These are phyloP conservation scores for Lobosporangium transversale DNA, from an alignment of 192 early-diverging fungal genomes.

Conservation along the genomic window DNA sequence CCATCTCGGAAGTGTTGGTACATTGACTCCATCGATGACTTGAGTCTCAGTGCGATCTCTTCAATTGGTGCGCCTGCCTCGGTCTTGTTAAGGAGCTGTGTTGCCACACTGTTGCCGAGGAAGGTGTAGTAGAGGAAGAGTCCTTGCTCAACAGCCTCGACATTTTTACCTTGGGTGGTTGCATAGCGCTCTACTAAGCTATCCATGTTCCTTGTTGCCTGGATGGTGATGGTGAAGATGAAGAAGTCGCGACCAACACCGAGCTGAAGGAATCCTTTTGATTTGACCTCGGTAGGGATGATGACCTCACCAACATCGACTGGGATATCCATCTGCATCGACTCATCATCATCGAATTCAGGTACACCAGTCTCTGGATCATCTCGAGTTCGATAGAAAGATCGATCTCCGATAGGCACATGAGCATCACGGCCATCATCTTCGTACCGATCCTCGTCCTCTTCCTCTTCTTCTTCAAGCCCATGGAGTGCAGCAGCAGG, in stretches of 20 bases:
- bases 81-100: conserved; percentile 25
- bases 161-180: conserved; percentile 4
- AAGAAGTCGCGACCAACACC: conserved; percentile 45
- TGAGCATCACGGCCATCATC: conserved; percentile 36
- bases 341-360: conserved; percentile 20
- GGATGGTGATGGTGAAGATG: conserved; percentile 52
- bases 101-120: conserved; percentile 44
- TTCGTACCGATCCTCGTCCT: conserved; percentile 16
- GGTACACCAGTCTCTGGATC: conserved; percentile 24
- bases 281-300: conserved; percentile 52
- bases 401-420: conserved; percentile 37
- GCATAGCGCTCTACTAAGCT: conserved; percentile 32
- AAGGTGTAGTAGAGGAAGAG: conserved; percentile 51
- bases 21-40: conserved; percentile 54
- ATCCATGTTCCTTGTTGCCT: conserved; percentile 30
- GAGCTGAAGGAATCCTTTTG: conserved; percentile 47
- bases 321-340: conserved; percentile 45
- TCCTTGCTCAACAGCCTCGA: conserved; percentile 21
- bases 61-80: conserved; percentile 35
- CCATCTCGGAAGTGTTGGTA: conserved; percentile 50
- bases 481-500: conserved; percentile 13
- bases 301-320: conserved; percentile 49
- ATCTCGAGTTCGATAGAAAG: conserved; percentile 23
- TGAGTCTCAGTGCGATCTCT: conserved; percentile 46
- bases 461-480: conserved; percentile 35